phyloP scores from a whole-genome alignment of 73 alveolate genomes.

The Halteria grandinella region DNA sequence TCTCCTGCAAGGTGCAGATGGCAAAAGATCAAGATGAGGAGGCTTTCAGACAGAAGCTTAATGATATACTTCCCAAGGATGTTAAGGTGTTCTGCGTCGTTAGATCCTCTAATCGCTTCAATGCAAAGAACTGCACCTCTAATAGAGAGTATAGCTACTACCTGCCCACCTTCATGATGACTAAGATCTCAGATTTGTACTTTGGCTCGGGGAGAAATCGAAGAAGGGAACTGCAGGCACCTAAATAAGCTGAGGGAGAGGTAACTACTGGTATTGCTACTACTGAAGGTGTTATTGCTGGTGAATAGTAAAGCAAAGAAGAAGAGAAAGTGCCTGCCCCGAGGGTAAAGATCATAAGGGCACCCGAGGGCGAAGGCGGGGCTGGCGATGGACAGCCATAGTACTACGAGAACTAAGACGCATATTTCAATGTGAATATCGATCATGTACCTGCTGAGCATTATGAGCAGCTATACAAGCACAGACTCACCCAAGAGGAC shows the following conservation, averaged over 20 bases:
- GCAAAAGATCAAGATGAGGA: constrained; percentile 58
- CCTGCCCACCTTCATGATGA: constrained; percentile 81
- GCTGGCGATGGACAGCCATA: too few relatives aligned
- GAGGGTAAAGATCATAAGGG: background rate
- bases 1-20: constrained; percentile 73
- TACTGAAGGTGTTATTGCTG: too few relatives aligned
- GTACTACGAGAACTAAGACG: too few relatives aligned
- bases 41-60: constrained; percentile 76
- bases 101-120: constrained; percentile 80
- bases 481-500: constrained; percentile 67
- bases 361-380: too few relatives aligned
- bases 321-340: constrained; percentile 22
- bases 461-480: constrained; percentile 51
- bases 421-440: background rate
- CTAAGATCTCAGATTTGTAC: background rate
- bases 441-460: constrained; percentile 47
- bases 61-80: constrained; percentile 84
- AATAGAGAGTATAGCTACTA: constrained; percentile 92
- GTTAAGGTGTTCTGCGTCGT: constrained; percentile 78
- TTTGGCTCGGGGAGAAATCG: background rate
- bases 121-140: constrained; percentile 84
- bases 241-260: too few relatives aligned
- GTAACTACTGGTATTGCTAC: too few relatives aligned
- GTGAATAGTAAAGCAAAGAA: constrained; percentile 40
- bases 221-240: too few relatives aligned